These are phyloP conservation scores for Heritiera fomes DNA, from an alignment of 345 rosid species.

Conservation along the genomic window DNA sequence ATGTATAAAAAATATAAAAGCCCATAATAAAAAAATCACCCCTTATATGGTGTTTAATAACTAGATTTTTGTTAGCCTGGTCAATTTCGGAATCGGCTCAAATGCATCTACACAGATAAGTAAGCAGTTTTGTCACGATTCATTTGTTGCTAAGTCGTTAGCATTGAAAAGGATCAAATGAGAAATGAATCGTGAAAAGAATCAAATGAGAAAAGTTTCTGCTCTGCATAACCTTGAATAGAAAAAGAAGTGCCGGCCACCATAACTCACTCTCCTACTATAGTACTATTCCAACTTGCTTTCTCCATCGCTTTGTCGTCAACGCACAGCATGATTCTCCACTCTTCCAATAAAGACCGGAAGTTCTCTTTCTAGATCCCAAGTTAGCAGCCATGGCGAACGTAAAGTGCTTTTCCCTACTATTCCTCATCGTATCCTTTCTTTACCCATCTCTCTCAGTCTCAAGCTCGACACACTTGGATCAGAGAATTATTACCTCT, in stretches of 20 bases:
- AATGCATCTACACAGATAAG: not conserved
- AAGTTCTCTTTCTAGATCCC: not conserved
- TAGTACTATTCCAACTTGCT: not conserved
- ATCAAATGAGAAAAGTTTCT: not conserved
- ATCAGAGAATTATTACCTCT: not conserved
- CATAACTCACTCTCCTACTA: not conserved
- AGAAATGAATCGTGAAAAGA: not conserved
- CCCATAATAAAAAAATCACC: no score
- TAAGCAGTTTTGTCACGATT: conserved; percentile 8
- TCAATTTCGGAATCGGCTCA: not conserved
- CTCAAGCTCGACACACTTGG: not conserved
- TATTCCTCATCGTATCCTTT: not conserved
- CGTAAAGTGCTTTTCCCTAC: not conserved
- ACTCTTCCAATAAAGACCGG: conserved; percentile 1
- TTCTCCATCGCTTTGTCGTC: conserved; percentile 10
- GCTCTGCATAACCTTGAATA: not conserved
- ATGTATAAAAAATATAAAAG: no score
- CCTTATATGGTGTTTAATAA: not conserved
- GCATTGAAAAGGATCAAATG: not conserved
- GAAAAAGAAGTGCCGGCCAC: conserved; percentile 14
- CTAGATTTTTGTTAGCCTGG: not conserved
- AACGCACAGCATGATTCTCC: conserved; percentile 6
- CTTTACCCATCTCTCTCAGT: not conserved
- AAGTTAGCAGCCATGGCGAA: not conserved
- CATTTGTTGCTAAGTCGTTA: not conserved